Percentiles rank a stretch among this genome's conserved stretches.
Conservation (phyloP, 129 eudicot species). For the Tanacetum coccineum region DNA sequence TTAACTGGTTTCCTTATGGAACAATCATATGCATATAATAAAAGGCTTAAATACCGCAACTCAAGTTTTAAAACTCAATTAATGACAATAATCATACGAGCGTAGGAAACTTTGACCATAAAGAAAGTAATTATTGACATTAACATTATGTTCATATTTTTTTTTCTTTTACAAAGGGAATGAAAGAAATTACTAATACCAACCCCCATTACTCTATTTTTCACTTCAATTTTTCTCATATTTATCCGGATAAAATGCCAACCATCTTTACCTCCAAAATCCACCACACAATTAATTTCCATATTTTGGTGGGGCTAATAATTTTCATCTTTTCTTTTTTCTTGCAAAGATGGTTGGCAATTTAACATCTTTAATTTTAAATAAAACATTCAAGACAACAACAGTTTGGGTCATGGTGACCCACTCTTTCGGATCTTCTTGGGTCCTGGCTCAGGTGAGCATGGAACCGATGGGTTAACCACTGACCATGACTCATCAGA, state of each 20-base stretch:
- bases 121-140: slow-evolving; percentile 29
- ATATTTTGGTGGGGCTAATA: slow-evolving; percentile 20
- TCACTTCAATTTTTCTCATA: slow-evolving; percentile 27
- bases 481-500: slow-evolving; percentile 57
- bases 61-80: not conserved
- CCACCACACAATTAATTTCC: slow-evolving; percentile 24
- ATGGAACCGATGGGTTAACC: slow-evolving; percentile 45
- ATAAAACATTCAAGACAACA: not conserved
- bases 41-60: not conserved
- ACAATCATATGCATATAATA: not conserved
- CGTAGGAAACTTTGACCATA: slow-evolving; percentile 17
- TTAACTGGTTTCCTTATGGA: no score
- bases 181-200: slow-evolving; percentile 26
- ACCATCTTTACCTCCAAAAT: slow-evolving; percentile 56
- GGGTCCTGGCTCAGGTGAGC: slow-evolving; percentile 50
- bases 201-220: slow-evolving; percentile 33
- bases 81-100: not conserved
- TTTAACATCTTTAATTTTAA: slow-evolving; percentile 32
- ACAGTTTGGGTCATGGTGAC: not conserved
- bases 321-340: no score
- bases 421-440: slow-evolving; percentile 47
- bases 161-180: slow-evolving; percentile 31
- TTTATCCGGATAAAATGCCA: slow-evolving; percentile 54
- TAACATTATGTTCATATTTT: slow-evolving; percentile 24
- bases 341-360: slow-evolving; percentile 69